A percentile compares a stretch with the other conserved stretches of the same genome.
These are phyloP conservation scores for Cercospora brassicicola DNA, from an alignment of 2,329 filamentous ascomycete species.

Conservation along the genomic window DNA sequence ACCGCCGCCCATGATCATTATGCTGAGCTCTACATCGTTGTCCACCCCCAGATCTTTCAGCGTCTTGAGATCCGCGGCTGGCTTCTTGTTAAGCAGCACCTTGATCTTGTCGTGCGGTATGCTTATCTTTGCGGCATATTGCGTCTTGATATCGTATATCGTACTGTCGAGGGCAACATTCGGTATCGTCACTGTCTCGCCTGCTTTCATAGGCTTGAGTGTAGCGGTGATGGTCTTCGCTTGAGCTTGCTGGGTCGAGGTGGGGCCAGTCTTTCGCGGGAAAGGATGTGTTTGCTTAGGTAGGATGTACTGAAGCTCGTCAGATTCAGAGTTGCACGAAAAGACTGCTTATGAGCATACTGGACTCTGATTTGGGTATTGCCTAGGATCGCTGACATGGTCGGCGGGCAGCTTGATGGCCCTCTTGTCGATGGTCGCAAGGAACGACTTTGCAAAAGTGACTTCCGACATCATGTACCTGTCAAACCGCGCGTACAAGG, in stretches of 20 bases:
- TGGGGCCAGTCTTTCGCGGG: conserved; percentile 48
- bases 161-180: conserved; percentile 66
- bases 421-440: conserved; percentile 74
- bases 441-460: conserved; percentile 76
- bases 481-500: conserved; percentile 34
- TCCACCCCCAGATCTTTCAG: conserved; percentile 49
- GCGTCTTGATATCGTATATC: conserved; percentile 73
- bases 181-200: conserved; percentile 65
- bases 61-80: conserved; percentile 53
- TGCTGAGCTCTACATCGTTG: conserved; percentile 66
- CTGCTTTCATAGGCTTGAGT: conserved; percentile 74
- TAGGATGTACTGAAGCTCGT: conserved; percentile 62
- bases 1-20: conserved; percentile 78
- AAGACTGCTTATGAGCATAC: conserved; percentile 54
- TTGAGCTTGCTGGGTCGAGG: conserved; percentile 48
- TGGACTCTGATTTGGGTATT: conserved; percentile 72
- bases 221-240: conserved; percentile 53
- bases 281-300: conserved; percentile 60
- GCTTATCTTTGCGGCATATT: conserved; percentile 63
- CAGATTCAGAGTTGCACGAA: background rate
- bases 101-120: conserved; percentile 78
- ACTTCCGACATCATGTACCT: conserved; percentile 63
- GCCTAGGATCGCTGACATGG: conserved; percentile 82
- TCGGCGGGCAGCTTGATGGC: conserved; percentile 82
- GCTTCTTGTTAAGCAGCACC: conserved; percentile 84